Evolutionary conservation across 2,329 filamentous ascomycete genomes (phyloP).

Genomic region (Epichloe uncinata): DNA sequence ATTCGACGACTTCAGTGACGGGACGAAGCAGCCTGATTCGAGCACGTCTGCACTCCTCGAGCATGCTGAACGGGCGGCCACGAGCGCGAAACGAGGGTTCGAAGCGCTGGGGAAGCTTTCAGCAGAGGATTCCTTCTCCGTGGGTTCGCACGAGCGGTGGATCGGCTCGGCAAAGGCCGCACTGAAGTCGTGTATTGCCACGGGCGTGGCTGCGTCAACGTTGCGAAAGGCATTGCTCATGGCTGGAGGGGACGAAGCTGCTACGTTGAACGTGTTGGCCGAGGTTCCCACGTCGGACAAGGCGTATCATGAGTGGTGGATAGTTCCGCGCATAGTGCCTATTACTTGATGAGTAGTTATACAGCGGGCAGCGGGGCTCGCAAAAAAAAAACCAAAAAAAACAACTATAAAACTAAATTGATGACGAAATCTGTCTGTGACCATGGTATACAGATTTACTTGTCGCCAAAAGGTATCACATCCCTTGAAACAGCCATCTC

Average conservation of each 20-base stretch:
- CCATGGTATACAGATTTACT: neutral
- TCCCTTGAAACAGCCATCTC: neutral
- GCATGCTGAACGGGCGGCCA: constrained; percentile 31
- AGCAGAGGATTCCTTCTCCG: constrained; percentile 39
- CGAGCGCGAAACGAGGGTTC: constrained; percentile 39
- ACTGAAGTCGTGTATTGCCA: constrained; percentile 57
- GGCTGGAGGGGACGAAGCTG: constrained; percentile 11
- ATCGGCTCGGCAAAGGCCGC: constrained; percentile 42
- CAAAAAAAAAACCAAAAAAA: neutral
- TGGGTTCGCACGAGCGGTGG: constrained; percentile 50
- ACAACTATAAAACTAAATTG: neutral
- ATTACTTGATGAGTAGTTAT: neutral
- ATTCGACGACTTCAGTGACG: constrained; percentile 43
- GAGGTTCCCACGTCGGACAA: constrained; percentile 39
- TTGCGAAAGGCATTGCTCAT: constrained; percentile 43
- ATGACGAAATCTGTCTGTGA: neutral
- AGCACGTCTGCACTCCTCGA: constrained; percentile 27
- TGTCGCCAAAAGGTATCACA: neutral
- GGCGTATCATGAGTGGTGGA: constrained; percentile 52
- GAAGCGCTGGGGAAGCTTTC: constrained; percentile 41
- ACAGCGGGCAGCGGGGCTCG: too few species aligned
- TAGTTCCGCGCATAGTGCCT: constrained; percentile 39
- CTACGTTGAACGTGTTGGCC: constrained; percentile 28
- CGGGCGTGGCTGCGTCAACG: constrained; percentile 49
- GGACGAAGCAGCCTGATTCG: constrained; percentile 27